Conservation (phyloP, 2,329 filamentous ascomycete species). For the Peltaster fructicola region DNA sequence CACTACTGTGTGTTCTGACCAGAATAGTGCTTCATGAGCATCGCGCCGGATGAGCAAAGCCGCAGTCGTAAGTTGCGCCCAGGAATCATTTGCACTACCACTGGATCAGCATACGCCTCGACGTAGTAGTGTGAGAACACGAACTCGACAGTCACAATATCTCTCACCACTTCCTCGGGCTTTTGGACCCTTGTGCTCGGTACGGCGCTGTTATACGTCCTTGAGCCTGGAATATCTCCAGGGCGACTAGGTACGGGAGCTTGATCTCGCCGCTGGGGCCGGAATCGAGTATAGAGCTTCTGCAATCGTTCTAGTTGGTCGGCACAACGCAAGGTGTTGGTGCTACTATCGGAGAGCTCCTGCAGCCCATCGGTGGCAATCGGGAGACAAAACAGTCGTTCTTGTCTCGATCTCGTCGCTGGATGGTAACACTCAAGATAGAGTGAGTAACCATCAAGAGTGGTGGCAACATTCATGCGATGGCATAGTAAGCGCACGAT, state of each 20-base stretch:
- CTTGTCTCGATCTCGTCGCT: constrained; percentile 47
- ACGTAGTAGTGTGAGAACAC: no score
- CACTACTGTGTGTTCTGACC: constrained; percentile 46
- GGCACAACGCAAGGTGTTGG: constrained; percentile 16
- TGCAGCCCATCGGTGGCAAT: constrained; percentile 45
- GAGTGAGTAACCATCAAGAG: constrained; percentile 44
- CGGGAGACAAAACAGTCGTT: constrained; percentile 51
- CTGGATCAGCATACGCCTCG: constrained; percentile 53
- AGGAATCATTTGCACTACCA: no score
- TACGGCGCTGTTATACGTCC: constrained; percentile 18
- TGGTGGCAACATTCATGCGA: constrained; percentile 42
- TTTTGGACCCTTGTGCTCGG: constrained; percentile 4
- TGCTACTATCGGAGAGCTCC: constrained; percentile 17
- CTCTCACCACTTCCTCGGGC: constrained; percentile 27
- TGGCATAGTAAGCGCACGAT: constrained; percentile 46
- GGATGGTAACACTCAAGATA: constrained; percentile 69
- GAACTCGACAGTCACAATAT: constrained; percentile 42
- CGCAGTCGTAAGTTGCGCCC: constrained; percentile 52
- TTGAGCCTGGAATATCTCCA: constrained; percentile 30
- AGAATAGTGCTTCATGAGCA: constrained; percentile 41
- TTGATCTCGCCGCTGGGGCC: constrained; percentile 40
- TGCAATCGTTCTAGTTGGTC: constrained; percentile 34
- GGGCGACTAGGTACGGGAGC: constrained; percentile 24
- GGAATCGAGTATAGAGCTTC: constrained; percentile 52
- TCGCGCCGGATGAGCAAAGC: constrained; percentile 52